Evolutionary conservation across 148 eudicot species (phyloP).

Genomic region (Rhododendron henanense): DNA sequence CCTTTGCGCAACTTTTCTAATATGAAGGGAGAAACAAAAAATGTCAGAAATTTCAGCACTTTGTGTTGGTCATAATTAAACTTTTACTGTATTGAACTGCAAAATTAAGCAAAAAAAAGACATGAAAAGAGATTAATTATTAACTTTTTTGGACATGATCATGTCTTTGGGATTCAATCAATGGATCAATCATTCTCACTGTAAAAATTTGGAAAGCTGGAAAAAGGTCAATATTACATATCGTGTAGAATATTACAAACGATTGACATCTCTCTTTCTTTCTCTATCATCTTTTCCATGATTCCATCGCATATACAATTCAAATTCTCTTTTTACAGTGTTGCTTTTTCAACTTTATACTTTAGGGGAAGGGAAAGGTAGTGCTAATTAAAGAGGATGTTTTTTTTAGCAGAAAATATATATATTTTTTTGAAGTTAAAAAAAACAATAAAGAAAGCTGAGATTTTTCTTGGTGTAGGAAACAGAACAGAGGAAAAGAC

Average conservation of each 20-base stretch:
- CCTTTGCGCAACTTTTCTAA: neutral
- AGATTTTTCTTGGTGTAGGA: slow-evolving; percentile 17
- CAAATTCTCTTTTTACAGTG: slow-evolving; percentile 30
- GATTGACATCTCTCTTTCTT: slow-evolving; percentile 8
- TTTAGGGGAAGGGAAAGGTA: slow-evolving; percentile 36
- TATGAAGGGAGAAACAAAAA: neutral
- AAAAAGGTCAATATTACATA: neutral
- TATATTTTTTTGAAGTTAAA: slow-evolving; percentile 16
- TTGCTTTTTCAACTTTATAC: slow-evolving; percentile 34
- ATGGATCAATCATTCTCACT: slow-evolving; percentile 12
- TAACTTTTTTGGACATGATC: slow-evolving; percentile 6
- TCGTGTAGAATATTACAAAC: neutral
- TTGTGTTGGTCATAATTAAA: neutral
- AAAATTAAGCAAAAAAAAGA: neutral
- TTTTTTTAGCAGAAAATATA: slow-evolving; percentile 1
- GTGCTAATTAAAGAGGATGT: slow-evolving; percentile 27
- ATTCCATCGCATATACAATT: slow-evolving; percentile 24
- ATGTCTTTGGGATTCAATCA: slow-evolving; percentile 10
- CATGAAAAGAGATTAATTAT: neutral
- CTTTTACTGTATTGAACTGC: neutral
- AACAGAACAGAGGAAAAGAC: slow-evolving; percentile 36
- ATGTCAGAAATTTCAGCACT: slow-evolving; percentile 1
- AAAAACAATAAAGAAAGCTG: slow-evolving; percentile 16
- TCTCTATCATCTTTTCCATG: neutral
- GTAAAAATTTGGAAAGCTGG: neutral